Percentiles rank a stretch among this genome's conserved stretches.
phyloP scores from a whole-genome alignment of 2,329 filamentous ascomycete genomes.

The Exophiala bonariae region DNA sequence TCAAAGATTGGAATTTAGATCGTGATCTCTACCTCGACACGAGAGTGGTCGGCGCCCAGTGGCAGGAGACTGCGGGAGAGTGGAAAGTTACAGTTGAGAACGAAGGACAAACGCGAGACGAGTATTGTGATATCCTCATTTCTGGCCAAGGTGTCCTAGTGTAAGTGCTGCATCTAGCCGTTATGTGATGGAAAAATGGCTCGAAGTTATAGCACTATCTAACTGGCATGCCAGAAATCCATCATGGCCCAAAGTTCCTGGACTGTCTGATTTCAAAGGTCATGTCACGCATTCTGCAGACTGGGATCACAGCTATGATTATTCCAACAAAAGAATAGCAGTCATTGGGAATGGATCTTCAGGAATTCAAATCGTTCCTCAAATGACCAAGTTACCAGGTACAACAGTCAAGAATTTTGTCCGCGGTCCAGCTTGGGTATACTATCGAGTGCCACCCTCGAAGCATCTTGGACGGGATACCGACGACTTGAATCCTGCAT shows the following conservation, averaged over 20 bases:
- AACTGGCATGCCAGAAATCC: neutral
- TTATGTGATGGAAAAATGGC: no score
- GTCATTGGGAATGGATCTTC: slow-evolving; percentile 27
- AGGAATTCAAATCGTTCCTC: slow-evolving; percentile 29
- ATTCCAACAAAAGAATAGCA: slow-evolving; percentile 23
- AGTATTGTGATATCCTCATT: slow-evolving; percentile 52
- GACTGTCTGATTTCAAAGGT: slow-evolving; percentile 30
- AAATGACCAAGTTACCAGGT: slow-evolving; percentile 15
- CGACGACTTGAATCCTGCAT: slow-evolving; percentile 30
- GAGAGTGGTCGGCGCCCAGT: slow-evolving; percentile 37
- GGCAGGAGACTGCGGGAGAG: slow-evolving; percentile 36
- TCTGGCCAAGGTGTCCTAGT: slow-evolving; percentile 58
- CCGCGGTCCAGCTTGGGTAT: slow-evolving; percentile 32
- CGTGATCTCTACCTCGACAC: slow-evolving; percentile 38
- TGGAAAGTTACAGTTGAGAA: slow-evolving; percentile 31
- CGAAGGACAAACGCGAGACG: slow-evolving; percentile 7
- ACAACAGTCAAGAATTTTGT: slow-evolving; percentile 33
- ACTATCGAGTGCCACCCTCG: slow-evolving; percentile 12
- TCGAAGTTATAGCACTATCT: neutral
- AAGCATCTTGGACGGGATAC: slow-evolving; percentile 24
- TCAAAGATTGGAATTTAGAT: slow-evolving; percentile 40
- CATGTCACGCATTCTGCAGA: slow-evolving; percentile 29
- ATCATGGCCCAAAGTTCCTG: slow-evolving; percentile 23
- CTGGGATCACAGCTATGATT: slow-evolving; percentile 30
- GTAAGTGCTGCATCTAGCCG: neutral